Evolutionary conservation across 768 basidiomycete species (phyloP).

Genomic region (Collybia sordida): DNA sequence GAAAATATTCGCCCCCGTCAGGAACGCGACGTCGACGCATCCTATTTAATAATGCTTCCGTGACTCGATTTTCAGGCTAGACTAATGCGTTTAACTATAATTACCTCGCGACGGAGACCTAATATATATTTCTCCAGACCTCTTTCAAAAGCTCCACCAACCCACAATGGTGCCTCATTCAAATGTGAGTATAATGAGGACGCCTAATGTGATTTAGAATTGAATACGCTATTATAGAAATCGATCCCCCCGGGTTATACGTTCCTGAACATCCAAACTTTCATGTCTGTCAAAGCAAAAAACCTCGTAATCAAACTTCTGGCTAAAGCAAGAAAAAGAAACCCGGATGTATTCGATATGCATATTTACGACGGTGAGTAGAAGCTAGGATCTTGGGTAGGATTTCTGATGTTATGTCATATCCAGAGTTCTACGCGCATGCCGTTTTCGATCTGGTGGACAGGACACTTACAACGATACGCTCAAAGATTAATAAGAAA

Average conservation of each 20-base stretch:
- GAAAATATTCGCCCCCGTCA: too few relatives aligned
- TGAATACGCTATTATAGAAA: too few relatives aligned
- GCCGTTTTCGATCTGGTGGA: constrained; percentile 36
- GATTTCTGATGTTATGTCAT: not conserved
- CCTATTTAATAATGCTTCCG: too few relatives aligned
- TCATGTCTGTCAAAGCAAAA: constrained; percentile 28
- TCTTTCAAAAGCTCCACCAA: not conserved
- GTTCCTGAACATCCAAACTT: constrained; percentile 25
- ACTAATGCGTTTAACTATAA: too few relatives aligned
- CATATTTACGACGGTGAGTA: constrained; percentile 33
- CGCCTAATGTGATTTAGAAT: not conserved
- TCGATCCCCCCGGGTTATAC: constrained; percentile 30
- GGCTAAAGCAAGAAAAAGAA: constrained; percentile 26
- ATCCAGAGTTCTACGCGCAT: constrained; percentile 29
- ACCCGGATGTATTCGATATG: constrained; percentile 32
- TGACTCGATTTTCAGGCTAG: too few relatives aligned
- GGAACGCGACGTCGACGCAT: too few relatives aligned
- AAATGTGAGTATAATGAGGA: constrained; percentile 12
- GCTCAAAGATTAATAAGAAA: constrained; percentile 31
- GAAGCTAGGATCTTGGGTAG: not conserved
- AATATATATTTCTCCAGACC: too few relatives aligned
- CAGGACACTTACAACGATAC: constrained; percentile 22
- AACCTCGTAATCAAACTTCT: constrained; percentile 25
- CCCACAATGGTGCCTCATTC: constrained; percentile 4
- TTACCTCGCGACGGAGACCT: too few relatives aligned